Percentiles rank a stretch among this genome's conserved stretches.
phyloP scores from a whole-genome alignment of 2,329 filamentous ascomycete genomes.

The Macrophomina pseudophaseolina region DNA sequence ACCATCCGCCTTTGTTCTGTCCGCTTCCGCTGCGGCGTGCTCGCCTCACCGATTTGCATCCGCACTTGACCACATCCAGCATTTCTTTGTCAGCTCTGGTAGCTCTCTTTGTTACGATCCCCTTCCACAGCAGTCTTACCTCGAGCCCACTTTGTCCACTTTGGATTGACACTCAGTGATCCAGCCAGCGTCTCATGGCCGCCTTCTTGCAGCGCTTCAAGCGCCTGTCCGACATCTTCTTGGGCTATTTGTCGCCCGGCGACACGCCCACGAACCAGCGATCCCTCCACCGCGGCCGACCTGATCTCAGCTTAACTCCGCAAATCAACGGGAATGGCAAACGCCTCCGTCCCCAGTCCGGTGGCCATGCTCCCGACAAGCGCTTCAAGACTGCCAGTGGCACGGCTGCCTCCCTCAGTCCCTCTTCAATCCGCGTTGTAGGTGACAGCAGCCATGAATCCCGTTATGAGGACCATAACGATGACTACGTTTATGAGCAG shows the following conservation, averaged over 20 bases:
- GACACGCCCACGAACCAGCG: background rate
- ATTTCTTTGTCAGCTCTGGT: background rate
- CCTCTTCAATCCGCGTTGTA: background rate
- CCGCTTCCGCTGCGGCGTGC: background rate
- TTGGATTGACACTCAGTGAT: background rate
- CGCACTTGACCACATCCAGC: background rate
- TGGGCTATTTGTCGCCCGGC: background rate
- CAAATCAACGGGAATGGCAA: constrained; percentile 1
- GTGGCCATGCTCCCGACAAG: background rate
- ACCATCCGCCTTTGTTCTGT: background rate
- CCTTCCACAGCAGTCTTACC: background rate
- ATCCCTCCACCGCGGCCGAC: background rate
- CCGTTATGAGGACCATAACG: background rate
- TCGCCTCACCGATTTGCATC: background rate
- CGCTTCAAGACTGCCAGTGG: background rate
- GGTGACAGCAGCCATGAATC: background rate
- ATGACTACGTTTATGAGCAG: background rate
- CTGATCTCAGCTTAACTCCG: background rate
- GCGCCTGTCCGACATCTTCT: background rate
- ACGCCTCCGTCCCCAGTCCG: background rate
- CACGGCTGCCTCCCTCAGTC: background rate
- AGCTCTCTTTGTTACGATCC: background rate
- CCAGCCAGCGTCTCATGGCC: background rate
- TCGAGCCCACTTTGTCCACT: background rate
- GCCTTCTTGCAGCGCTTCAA: background rate